Percentiles rank a stretch among this genome's conserved stretches.
phyloP scores from a whole-genome alignment of 2,329 filamentous ascomycete species.

The Fusarium sp. region DNA sequence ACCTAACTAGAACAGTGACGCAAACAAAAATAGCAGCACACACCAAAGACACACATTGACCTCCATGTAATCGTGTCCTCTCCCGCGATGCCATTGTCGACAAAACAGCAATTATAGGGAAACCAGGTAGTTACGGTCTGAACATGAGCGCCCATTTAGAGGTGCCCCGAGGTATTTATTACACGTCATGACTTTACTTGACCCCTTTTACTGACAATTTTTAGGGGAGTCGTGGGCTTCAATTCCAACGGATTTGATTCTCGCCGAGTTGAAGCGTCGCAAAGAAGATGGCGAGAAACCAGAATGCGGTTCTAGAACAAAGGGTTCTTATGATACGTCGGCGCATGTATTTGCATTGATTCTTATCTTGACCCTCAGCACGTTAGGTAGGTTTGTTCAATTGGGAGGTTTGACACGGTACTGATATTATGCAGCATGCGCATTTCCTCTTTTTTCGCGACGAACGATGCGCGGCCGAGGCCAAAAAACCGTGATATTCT shows the following conservation, averaged over 20 bases:
- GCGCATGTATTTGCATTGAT: constrained; percentile 76
- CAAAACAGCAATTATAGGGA: constrained; percentile 36
- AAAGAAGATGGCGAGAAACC: constrained; percentile 58
- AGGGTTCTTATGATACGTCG: constrained; percentile 72
- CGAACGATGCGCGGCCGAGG: constrained; percentile 67
- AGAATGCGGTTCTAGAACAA: constrained; percentile 63
- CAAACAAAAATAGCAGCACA: constrained; percentile 36
- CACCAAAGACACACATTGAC: constrained; percentile 11
- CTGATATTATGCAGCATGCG: constrained; percentile 62
- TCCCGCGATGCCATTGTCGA: constrained; percentile 41
- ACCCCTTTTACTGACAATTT: constrained; percentile 37
- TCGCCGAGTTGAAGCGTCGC: constrained; percentile 64
- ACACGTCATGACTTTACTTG: background rate
- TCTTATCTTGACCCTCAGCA: constrained; percentile 72
- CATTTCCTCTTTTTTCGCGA: constrained; percentile 73
- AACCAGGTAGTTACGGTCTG: constrained; percentile 19
- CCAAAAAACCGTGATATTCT: constrained; percentile 71
- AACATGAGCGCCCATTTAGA: constrained; percentile 37
- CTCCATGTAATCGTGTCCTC: constrained; percentile 42
- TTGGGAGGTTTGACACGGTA: background rate
- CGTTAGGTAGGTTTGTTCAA: constrained; percentile 58
- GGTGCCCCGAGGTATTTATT: constrained; percentile 40
- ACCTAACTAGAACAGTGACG: constrained; percentile 37
- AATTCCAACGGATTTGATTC: constrained; percentile 64
- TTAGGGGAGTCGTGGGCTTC: constrained; percentile 57